Percentiles rank a stretch among this genome's conserved stretches.
phyloP scores from a whole-genome alignment of 2,329 filamentous ascomycete genomes.

The Cercospora zeina region DNA sequence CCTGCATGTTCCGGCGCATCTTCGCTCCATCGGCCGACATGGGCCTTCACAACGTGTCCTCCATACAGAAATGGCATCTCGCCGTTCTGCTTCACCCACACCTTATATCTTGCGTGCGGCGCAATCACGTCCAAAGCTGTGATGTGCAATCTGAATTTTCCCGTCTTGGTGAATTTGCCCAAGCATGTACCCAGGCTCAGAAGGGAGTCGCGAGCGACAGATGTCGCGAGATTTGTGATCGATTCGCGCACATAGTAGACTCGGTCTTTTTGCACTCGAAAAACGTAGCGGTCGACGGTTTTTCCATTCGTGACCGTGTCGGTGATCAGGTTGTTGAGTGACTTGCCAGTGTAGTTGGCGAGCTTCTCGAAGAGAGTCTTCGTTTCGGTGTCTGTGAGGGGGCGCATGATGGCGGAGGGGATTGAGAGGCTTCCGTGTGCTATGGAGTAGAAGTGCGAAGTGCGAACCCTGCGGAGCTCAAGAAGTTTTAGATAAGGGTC shows the following conservation, averaged over 20 bases:
- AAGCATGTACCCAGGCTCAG: constrained; percentile 87
- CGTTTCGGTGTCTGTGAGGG: constrained; percentile 76
- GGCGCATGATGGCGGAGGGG: constrained; percentile 62
- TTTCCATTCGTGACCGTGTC: constrained; percentile 52
- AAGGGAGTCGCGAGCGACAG: constrained; percentile 76
- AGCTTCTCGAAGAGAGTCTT: constrained; percentile 87
- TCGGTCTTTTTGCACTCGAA: constrained; percentile 76
- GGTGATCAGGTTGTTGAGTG: constrained; percentile 72
- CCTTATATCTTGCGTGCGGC: constrained; percentile 89
- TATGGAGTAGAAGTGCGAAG: background rate
- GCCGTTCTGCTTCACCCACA: constrained; percentile 94
- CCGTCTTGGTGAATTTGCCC: constrained; percentile 94
- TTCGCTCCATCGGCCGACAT: constrained; percentile 81
- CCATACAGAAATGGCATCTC: constrained; percentile 98
- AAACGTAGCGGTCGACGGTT: constrained; percentile 70
- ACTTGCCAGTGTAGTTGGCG: constrained; percentile 86
- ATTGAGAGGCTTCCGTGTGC: background rate
- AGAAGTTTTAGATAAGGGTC: constrained; percentile 15
- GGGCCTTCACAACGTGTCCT: constrained; percentile 80
- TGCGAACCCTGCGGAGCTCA: background rate
- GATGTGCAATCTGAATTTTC: constrained; percentile 92
- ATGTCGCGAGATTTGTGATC: constrained; percentile 87
- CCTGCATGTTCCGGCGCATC: constrained; percentile 93
- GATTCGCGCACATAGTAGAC: constrained; percentile 92
- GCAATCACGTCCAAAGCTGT: constrained; percentile 88